phyloP scores from a whole-genome alignment of 2,329 filamentous ascomycete genomes.

The Colletotrichum zoysiae region DNA sequence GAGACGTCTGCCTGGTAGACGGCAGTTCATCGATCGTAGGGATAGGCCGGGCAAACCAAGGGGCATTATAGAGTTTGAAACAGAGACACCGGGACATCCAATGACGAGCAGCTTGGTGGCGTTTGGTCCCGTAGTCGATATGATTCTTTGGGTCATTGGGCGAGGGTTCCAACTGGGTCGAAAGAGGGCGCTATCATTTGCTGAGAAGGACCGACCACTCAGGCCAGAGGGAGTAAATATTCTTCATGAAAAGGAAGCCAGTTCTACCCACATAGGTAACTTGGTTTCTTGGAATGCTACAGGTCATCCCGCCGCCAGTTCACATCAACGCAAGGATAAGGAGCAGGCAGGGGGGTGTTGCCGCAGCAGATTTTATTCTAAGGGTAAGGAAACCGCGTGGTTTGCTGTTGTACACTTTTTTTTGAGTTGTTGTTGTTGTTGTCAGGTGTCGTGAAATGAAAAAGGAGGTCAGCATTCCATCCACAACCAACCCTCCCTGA shows the following conservation, averaged over 20 bases:
- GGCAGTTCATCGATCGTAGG: not conserved
- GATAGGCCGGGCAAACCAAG: not conserved
- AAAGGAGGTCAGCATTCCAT: constrained; percentile 25
- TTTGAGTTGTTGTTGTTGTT: not conserved
- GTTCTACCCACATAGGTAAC: not conserved
- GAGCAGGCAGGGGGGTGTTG: not conserved
- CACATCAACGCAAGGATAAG: not conserved
- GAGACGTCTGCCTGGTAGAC: not conserved
- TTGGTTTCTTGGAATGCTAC: not conserved
- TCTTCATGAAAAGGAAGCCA: not conserved
- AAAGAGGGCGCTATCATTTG: not conserved
- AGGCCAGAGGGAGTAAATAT: not conserved
- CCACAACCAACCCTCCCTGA: constrained; percentile 6
- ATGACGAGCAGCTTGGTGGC: not conserved
- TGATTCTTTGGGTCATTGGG: not conserved
- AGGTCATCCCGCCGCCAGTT: not conserved
- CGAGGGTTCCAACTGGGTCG: not conserved
- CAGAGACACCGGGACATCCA: not conserved
- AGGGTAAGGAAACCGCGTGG: constrained; percentile 1
- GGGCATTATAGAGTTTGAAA: constrained; percentile 14
- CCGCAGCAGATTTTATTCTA: constrained; percentile 31
- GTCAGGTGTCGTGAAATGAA: constrained; percentile 7
- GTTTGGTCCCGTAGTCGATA: not conserved
- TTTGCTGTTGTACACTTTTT: constrained; percentile 35
- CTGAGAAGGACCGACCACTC: not conserved